Base-by-base conservation (phyloP, 805 yeast species). In the Millerago galiae region DNA sequence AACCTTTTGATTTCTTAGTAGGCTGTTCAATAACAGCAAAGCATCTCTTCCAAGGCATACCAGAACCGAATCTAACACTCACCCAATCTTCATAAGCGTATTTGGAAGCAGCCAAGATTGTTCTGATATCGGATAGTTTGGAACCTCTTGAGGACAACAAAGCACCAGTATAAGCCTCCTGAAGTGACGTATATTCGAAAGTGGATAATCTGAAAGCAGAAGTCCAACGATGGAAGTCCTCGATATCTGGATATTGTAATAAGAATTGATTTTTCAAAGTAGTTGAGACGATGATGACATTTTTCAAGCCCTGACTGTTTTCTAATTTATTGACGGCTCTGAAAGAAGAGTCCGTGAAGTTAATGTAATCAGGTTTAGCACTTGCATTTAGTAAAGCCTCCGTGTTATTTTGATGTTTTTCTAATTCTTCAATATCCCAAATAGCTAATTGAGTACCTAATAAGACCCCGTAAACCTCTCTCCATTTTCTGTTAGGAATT, bases 31-130 rank as follows among this genome's bases (percentile, higher is more conserved):
- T 75, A 10, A 90, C 96, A 3, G 95, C 91, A 67, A 77, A 93
- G 58, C 96, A 91, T 45, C 95, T 74, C 58, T 82, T 85, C 97
- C 97, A 93, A 2, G 97, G 96, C 95, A 88, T 87, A 18, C 99
- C 99, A 9, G 93, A 77, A 15, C 99, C 98, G 62, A 91, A 93
- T 50, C 98, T 72, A 14, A 93, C 95, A 59, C 89, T 76, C 34
- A 84, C 89, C 97, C 96, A 91, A 55, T 90, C 96, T 61, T 87
- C 96, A 57, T 88, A 93, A 45, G 77, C 78, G 59, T 79, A 85
- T 56, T 91, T 82, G 15, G 93, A 82, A 50, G 85, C 95, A 1
- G 95, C 83, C 44, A 93, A 70, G 35, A 93, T 71, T 13, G 91
- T 83, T 46, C 85, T 76, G 48, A 93, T 89, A 57, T 95, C 98